Evolutionary conservation across 495 filamentous ascomycete species (phyloP).

Genomic region (Recurvomyces mirabilis): DNA sequence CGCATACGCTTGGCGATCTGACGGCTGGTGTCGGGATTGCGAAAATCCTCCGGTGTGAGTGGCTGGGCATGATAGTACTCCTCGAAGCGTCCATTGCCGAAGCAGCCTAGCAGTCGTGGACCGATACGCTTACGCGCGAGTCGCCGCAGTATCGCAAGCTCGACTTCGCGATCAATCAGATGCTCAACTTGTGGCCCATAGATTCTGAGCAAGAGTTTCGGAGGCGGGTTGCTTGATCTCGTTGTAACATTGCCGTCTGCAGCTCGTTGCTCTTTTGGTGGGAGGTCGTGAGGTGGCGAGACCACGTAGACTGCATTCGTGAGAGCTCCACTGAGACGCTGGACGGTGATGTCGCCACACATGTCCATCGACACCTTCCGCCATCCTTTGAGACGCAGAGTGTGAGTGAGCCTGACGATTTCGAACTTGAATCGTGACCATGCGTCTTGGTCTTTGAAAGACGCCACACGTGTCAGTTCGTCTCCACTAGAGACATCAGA

Average conservation of each 20-base stretch:
- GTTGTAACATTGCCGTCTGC: conserved; percentile 31
- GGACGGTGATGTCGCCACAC: conserved; percentile 60
- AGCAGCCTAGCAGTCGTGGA: conserved; percentile 84
- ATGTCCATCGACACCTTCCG: conserved; percentile 65
- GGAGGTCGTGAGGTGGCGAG: conserved; percentile 56
- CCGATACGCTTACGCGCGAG: conserved; percentile 87
- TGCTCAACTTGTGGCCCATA: conserved; percentile 95
- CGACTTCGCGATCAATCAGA: conserved; percentile 84
- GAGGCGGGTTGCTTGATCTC: conserved; percentile 42
- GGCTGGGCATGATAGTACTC: conserved; percentile 77
- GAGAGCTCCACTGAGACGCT: conserved; percentile 81
- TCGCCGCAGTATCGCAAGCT: conserved; percentile 75
- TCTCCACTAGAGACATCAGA: conserved; percentile 31
- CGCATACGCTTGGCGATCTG: conserved; percentile 98
- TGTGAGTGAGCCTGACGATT: conserved; percentile 80
- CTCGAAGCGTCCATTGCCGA: conserved; percentile 92
- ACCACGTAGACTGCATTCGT: conserved; percentile 97
- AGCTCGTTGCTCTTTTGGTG: conserved; percentile 20
- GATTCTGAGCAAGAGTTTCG: conserved; percentile 77
- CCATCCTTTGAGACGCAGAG: conserved; percentile 81
- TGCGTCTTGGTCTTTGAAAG: conserved; percentile 52
- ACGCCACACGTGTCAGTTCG: conserved; percentile 28
- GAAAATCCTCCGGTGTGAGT: conserved; percentile 64
- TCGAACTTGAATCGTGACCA: conserved; percentile 81
- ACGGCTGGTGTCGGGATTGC: conserved; percentile 68